Evolutionary conservation across 2,329 filamentous ascomycete species (phyloP), one percentile per base, ranked within the genome.

Genomic region (Beauveria scarabaeidicola): DNA sequence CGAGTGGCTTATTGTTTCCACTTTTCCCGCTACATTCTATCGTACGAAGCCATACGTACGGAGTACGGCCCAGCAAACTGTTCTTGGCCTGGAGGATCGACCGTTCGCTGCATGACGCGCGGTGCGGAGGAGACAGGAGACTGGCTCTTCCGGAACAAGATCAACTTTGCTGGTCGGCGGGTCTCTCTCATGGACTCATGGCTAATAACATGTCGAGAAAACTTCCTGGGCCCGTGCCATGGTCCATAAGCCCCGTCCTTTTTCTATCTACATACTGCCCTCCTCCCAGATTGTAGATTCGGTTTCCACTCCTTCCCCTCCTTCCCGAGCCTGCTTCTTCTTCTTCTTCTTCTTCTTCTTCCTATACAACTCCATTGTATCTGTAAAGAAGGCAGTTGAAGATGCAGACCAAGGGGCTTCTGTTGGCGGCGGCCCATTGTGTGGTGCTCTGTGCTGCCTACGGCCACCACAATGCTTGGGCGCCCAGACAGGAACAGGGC

Each of bases 331-430:
- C 32, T 36, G 32, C 32, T 15, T 44, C 27, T 46, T 32, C 41
- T 53, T 40, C 15, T 40, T 23, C 29, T 56, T 19, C 54, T 57
- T 25, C 29, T 25, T 55, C 27, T 41, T 57, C 44, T 25, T 36
- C 43, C 21, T 17, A 29, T 51, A 11, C 55, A 52, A 29, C 19
- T n/a, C 32, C 25, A 17, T 25, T 52, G 47, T 51, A 41, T 21
- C 44, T 50, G 23, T 50, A 13, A 57, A 51, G 11, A 58, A 48
- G 46, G 55, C 21, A 32, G 54, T 57, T 40, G 54, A 59, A 46
- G 36, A 59, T 59, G 56, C 47, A 52, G 56, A 46, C 41, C 56
- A 59, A 52, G 25, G 48, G 47, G 47, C 48, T 59, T 36, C 27
- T 59, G 41, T 19, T 58, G 47, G 25, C 47, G 56, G 55, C 46